Base-by-base conservation (phyloP, 345 rosid genomes). In the Erodium maritimum region DNA sequence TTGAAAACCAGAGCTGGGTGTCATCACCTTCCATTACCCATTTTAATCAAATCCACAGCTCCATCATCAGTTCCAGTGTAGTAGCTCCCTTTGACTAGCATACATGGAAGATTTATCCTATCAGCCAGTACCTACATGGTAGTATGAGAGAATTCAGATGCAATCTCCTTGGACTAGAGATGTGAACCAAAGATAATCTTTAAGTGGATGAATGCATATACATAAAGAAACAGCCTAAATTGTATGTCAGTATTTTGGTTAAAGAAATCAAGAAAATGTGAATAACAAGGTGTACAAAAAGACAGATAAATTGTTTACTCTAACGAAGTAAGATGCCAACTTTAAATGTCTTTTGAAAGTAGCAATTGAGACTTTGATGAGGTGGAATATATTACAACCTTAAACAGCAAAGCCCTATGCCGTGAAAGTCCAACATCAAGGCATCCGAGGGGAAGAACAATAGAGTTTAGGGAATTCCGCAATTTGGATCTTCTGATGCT, bases 61-160 rank as follows among this genome's bases (percentile, higher is more conserved):
- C 97, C 97, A 68, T 88, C 96, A 73, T 91, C 97, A 5, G 97
- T 91, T 67, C 97, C 97, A 58, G 97, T 88, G 60, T 88, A 91
- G 78, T 80, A 91, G 82, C 96, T 91, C 51, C 95, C 95, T 72
- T 91, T 91, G 58, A 91, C 90, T 79, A 91, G 80, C 88, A 82
- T 81, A 67, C 97, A 88, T 16, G 97, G 96, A 62, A 91, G 90
- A 70, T 77, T 83, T 59, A 91, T 75, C 72, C 64, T 88, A 76
- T 91, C 97, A 57, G 96, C 96, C 57, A 91, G 81, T 56, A 88
- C 96, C 97, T 91, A 70, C 60, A 61, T 67, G 45, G 59, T 62
- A 78, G 55, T 23, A 61, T n/a, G 54, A 66, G 63, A 56, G 42
- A 37, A 65, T 68, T 67, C 65, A 63, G 59, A 52, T n/a, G 63